Conservation (phyloP, 2,329 filamentous ascomycete species). For the Verruconis gallopava region DNA sequence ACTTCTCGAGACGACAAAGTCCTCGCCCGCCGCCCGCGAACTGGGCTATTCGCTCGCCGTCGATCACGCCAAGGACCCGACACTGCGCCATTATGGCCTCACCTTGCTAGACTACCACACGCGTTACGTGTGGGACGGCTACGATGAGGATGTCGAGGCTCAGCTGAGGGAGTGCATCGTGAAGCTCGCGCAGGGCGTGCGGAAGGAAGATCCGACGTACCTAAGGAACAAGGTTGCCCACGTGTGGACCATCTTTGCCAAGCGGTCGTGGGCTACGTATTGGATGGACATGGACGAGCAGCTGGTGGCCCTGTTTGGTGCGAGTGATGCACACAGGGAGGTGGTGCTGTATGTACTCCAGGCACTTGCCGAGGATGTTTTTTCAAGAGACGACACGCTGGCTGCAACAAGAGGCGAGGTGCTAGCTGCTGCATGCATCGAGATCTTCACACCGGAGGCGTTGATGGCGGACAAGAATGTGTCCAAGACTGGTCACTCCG, state of each 20-base stretch:
- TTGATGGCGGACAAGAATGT: constrained; percentile 68
- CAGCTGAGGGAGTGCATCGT: constrained; percentile 66
- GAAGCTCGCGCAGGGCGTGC: constrained; percentile 59
- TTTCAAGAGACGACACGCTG: constrained; percentile 77
- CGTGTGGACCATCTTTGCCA: constrained; percentile 89
- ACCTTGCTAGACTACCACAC: constrained; percentile 85
- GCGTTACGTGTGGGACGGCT: constrained; percentile 69
- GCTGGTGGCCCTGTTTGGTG: constrained; percentile 67
- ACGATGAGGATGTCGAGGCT: constrained; percentile 52
- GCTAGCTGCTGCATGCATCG: constrained; percentile 79
- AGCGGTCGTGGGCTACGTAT: constrained; percentile 80
- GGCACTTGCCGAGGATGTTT: constrained; percentile 85
- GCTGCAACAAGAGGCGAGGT: constrained; percentile 71
- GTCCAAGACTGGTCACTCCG: constrained; percentile 43
- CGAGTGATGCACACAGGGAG: constrained; percentile 54
- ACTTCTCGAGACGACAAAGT: constrained; percentile 79
- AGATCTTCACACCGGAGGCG: constrained; percentile 73
- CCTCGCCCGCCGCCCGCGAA: constrained; percentile 62
- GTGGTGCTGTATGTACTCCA: constrained; percentile 82
- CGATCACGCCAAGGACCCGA: constrained; percentile 59
- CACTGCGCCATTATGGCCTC: constrained; percentile 86
- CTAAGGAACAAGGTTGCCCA: constrained; percentile 88
- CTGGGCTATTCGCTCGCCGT: constrained; percentile 75
- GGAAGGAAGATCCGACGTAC: constrained; percentile 62
- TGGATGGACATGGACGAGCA: constrained; percentile 92